phyloP scores from a whole-genome alignment of 2,329 filamentous ascomycete genomes.

The Apiospora aurea region DNA sequence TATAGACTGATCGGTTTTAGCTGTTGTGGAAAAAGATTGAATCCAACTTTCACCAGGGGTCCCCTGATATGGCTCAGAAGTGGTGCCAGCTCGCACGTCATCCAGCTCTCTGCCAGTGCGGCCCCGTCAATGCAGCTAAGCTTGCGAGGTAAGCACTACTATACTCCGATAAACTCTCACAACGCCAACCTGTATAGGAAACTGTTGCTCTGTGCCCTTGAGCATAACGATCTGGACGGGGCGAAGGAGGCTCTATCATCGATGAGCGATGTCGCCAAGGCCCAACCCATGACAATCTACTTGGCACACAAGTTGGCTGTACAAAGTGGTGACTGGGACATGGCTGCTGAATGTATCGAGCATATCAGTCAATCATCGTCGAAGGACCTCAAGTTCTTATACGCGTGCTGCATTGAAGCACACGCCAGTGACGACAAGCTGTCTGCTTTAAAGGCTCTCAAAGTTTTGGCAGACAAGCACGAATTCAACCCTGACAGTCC shows the following conservation, averaged over 20 bases:
- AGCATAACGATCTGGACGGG: conserved; percentile 58
- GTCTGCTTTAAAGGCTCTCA: conserved; percentile 66
- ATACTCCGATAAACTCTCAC: not conserved
- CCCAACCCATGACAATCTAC: conserved; percentile 73
- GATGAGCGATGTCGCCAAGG: conserved; percentile 64
- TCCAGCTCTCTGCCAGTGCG: conserved; percentile 68
- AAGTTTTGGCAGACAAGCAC: conserved; percentile 64
- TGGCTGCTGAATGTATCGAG: conserved; percentile 70
- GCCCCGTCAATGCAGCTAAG: conserved; percentile 71
- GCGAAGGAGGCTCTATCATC: conserved; percentile 63
- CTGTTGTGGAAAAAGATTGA: conserved; percentile 85
- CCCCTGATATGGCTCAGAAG: conserved; percentile 62
- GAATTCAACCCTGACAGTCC: conserved; percentile 54
- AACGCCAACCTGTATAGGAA: conserved; percentile 61
- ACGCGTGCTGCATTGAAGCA: conserved; percentile 82
- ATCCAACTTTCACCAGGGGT: conserved; percentile 56
- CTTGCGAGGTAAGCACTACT: conserved; percentile 62
- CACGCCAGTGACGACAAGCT: conserved; percentile 68
- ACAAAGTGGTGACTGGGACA: conserved; percentile 60
- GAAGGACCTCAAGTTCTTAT: conserved; percentile 70
- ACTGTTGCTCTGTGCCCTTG: conserved; percentile 73
- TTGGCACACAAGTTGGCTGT: conserved; percentile 78
- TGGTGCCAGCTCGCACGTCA: conserved; percentile 80
- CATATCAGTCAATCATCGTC: conserved; percentile 60
- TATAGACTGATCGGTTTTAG: conserved; percentile 49